A percentile compares a stretch with the other conserved stretches of the same genome.
These are phyloP conservation scores for Nemania bipapillata DNA, from an alignment of 2,329 filamentous ascomycete genomes.

Conservation along the genomic window DNA sequence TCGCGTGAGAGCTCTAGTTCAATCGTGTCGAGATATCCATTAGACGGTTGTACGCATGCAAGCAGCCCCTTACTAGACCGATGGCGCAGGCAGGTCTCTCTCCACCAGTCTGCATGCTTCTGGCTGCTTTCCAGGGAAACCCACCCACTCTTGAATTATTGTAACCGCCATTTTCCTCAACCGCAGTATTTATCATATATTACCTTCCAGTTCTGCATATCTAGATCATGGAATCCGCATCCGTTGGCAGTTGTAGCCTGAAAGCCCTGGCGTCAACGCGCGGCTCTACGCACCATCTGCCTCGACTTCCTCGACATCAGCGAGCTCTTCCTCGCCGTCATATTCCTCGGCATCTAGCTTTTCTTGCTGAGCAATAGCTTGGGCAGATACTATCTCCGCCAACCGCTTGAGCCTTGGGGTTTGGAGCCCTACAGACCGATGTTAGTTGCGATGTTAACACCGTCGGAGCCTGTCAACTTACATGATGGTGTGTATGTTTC, in stretches of 20 bases:
- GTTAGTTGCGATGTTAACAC: constrained; percentile 45
- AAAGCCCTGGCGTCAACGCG: constrained; percentile 38
- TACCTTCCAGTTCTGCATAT: constrained; percentile 34
- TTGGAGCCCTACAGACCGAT: constrained; percentile 77
- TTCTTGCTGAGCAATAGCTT: constrained; percentile 95
- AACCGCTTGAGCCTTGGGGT: constrained; percentile 93
- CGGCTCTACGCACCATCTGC: constrained; percentile 52
- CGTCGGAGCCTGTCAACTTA: constrained; percentile 61
- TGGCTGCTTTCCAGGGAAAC: constrained; percentile 18
- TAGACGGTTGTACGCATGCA: constrained; percentile 40
- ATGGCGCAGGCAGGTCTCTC: constrained; percentile 26
- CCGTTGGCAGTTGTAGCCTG: constrained; percentile 37
- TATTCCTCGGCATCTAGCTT: constrained; percentile 68
- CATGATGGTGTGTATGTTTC: constrained; percentile 99
- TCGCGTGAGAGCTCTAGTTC: constrained; percentile 47
- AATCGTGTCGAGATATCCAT: constrained; percentile 51
- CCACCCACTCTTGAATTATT: constrained; percentile 32
- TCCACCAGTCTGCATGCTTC: constrained; percentile 18
- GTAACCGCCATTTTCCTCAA: constrained; percentile 31
- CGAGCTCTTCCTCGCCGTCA: constrained; percentile 59
- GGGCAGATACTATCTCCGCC: constrained; percentile 96
- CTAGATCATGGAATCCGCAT: constrained; percentile 39
- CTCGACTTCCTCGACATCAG: constrained; percentile 53
- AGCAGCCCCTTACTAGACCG: constrained; percentile 36
- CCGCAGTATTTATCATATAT: constrained; percentile 41